A percentile compares a stretch with the other conserved stretches of the same genome.
phyloP scores from a whole-genome alignment of 768 basidiomycete species.

The Rhodotorula paludigena region DNA sequence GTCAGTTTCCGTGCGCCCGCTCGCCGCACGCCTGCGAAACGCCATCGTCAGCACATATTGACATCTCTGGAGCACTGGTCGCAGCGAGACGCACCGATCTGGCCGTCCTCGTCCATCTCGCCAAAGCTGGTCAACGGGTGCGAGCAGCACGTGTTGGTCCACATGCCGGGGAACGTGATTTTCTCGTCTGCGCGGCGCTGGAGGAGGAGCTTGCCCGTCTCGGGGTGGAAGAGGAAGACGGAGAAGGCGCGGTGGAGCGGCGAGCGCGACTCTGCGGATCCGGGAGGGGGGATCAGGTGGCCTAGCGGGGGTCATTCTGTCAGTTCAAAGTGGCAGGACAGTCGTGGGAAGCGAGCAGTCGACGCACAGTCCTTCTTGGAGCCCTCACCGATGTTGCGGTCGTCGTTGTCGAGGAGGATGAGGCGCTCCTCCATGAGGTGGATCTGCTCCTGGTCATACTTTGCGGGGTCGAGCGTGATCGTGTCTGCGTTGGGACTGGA shows the following conservation, averaged over 20 bases:
- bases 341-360: background rate
- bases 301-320: slow-evolving; percentile 52
- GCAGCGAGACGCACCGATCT: slow-evolving; percentile 50
- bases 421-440: slow-evolving; percentile 88
- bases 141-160: slow-evolving; percentile 99
- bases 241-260: slow-evolving; percentile 97
- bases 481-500: slow-evolving; percentile 16
- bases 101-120: slow-evolving; percentile 78
- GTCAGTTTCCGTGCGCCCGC: slow-evolving; percentile 95
- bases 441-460: slow-evolving; percentile 87
- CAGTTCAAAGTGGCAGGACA: too few relatives aligned
- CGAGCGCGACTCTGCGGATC: slow-evolving; percentile 57
- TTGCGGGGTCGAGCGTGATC: slow-evolving; percentile 60
- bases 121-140: slow-evolving; percentile 68
- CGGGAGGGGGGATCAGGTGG: slow-evolving; percentile 95
- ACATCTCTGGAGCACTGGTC: too few relatives aligned
- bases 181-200: slow-evolving; percentile 97
- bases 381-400: slow-evolving; percentile 73
- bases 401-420: slow-evolving; percentile 83
- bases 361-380: slow-evolving; percentile 89
- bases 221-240: slow-evolving; percentile 90
- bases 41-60: background rate
- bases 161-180: slow-evolving; percentile 99
- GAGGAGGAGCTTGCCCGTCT: slow-evolving; percentile 84
- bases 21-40: slow-evolving; percentile 64